Conservation (phyloP, 495 filamentous ascomycete genomes). For the Aspergillus nanangensis region DNA sequence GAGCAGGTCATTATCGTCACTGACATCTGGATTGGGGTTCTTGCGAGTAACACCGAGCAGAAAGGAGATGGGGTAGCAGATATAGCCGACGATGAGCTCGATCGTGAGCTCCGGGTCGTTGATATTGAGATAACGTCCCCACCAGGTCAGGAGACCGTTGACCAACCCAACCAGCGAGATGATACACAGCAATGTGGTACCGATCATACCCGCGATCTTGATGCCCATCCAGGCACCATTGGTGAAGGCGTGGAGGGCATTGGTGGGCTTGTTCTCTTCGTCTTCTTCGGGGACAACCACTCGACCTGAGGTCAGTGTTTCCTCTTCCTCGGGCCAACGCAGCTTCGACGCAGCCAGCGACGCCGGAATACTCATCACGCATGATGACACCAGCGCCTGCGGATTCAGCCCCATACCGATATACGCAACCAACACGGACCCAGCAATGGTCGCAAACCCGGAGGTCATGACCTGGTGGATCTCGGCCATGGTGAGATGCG, state of each 20-base stretch:
- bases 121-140: conserved; percentile 79
- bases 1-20: conserved; percentile 61
- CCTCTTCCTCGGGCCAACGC: conserved; percentile 82
- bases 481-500: conserved; percentile 77
- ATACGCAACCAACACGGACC: conserved; percentile 76
- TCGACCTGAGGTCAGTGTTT: conserved; percentile 72
- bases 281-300: conserved; percentile 75
- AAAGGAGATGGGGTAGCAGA: conserved; percentile 82
- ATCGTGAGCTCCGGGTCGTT: conserved; percentile 63
- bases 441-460: conserved; percentile 63
- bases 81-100: conserved; percentile 73
- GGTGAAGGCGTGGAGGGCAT: conserved; percentile 80
- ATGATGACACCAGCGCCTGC: conserved; percentile 81
- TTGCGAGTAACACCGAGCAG: conserved; percentile 76
- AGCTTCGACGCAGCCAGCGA: conserved; percentile 83
- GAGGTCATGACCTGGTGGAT: conserved; percentile 89
- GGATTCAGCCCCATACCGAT: conserved; percentile 75
- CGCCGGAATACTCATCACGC: conserved; percentile 88
- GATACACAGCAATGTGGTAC: conserved; percentile 75
- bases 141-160: conserved; percentile 82
- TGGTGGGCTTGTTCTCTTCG: conserved; percentile 61
- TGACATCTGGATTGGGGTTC: no score
- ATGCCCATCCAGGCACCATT: conserved; percentile 85
- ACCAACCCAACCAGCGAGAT: conserved; percentile 72
- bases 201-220: conserved; percentile 84